A percentile compares a stretch with the other conserved stretches of the same genome.
Evolutionary conservation across 345 rosid genomes (phyloP).

Genomic region (Reutealis trisperma): DNA sequence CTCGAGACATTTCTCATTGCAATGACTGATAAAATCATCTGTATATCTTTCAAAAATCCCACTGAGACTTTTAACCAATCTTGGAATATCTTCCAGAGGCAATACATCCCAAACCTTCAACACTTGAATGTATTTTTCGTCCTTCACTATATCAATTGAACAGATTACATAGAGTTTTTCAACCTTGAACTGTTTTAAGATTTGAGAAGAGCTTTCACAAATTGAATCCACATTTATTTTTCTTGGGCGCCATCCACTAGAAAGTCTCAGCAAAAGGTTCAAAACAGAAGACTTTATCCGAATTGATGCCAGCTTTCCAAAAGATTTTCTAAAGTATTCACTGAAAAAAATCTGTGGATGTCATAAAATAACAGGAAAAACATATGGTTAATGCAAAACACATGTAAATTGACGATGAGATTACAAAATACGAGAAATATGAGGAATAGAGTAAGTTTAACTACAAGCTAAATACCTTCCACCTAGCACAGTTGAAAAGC

Average conservation of each 20-base stretch:
- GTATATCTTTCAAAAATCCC: conserved; percentile 36
- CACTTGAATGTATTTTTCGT: conserved; percentile 36
- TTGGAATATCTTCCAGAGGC: conserved; percentile 39
- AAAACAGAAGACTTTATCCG: conserved; percentile 29
- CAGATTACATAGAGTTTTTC: conserved; percentile 42
- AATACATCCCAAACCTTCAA: conserved; percentile 60
- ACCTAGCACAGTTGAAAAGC: conserved; percentile 40
- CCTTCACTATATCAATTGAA: conserved; percentile 45
- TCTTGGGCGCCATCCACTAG: conserved; percentile 60
- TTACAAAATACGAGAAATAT: background rate
- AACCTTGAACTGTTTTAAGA: conserved; percentile 47
- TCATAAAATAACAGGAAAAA: background rate
- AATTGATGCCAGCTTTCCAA: conserved; percentile 39
- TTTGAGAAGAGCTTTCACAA: conserved; percentile 37
- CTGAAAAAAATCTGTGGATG: conserved; percentile 48
- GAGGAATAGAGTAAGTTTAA: background rate
- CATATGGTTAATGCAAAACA: background rate
- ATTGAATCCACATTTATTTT: conserved; percentile 28
- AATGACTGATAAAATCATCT: conserved; percentile 41
- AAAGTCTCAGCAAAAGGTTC: conserved; percentile 35
- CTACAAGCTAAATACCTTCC: conserved; percentile 44
- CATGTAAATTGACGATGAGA: too few species aligned
- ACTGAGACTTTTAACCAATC: conserved; percentile 46
- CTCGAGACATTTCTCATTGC: conserved; percentile 48
- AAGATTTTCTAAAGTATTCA: conserved; percentile 49